Base-by-base conservation (phyloP, 2,329 filamentous ascomycete species). In the Aspergillus glaucus region DNA sequence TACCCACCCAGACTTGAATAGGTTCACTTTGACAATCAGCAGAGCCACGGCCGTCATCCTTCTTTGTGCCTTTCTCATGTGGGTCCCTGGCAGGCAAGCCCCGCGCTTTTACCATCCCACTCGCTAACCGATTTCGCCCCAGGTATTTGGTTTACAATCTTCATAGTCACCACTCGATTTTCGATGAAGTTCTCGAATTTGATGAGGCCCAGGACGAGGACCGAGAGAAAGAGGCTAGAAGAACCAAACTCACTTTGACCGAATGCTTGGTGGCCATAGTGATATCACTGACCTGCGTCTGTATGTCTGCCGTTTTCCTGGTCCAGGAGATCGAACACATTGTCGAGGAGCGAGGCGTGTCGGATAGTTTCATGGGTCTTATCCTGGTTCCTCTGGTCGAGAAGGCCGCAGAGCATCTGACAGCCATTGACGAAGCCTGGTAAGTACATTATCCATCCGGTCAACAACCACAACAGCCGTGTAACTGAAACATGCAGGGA, bases 321-420 rank as follows among this genome's bases (percentile, higher is more conserved):
- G 87, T 93, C 12, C 71, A 82, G 45, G 75, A 91, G 61, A 93
- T 93, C 50, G 77, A 82, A 34, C 74, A 70, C 58, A 80, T 85
- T 39, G 81, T 83, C 17, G 59, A 66, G 17, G 71, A 76, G 39
- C 69, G 68, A 22, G 66, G 72, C 22, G 71, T 84, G 37, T 75
- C 75, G 1, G 79, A 84, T 55, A 75, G 76, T 26, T 85, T 84
- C 54, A 71, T 84, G 53, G 80, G 88, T 59, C 74, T 94, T 34
- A 92, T 93, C 55, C 76, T 94, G 1, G 79, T 93, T 14, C 72
- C 87, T 3, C 76, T 94, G 0, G 88, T 93, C 5, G 89, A 94
- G 63, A 94, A 95, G 68, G 84, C 86, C 2, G 88, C 88, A 10
- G 88, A 94, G 67, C 88, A 94, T 68, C 73, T 94, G 43, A 91